Evolutionary conservation across 331 rosid genomes (phyloP).

Genomic region (Malus hybrid): DNA sequence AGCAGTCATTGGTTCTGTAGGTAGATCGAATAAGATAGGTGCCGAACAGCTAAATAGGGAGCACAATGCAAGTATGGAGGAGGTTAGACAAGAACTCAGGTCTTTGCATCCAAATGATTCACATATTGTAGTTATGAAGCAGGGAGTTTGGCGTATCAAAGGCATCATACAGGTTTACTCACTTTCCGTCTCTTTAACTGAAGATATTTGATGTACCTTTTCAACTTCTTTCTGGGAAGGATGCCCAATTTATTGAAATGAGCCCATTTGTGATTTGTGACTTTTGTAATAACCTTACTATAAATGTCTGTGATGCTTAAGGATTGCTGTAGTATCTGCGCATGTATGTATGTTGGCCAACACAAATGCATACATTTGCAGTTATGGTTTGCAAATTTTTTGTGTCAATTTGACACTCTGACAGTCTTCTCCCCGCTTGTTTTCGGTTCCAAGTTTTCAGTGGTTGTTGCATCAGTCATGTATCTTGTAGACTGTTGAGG

Average conservation of each 20-base stretch:
- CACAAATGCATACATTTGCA: not conserved
- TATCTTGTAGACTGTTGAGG: not conserved
- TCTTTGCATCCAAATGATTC: conserved; percentile 43
- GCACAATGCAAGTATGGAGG: conserved; percentile 46
- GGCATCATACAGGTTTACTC: conserved; percentile 61
- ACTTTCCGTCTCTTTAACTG: not conserved
- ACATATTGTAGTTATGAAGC: conserved; percentile 31
- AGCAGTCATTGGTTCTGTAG: conserved; percentile 50
- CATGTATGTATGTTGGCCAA: not conserved
- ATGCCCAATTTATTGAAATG: not conserved
- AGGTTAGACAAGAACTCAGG: conserved; percentile 44
- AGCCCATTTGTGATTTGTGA: not conserved
- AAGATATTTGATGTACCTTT: not conserved
- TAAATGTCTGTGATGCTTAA: not conserved
- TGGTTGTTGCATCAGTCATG: not conserved
- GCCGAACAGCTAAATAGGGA: conserved; percentile 50
- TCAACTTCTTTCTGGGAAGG: not conserved
- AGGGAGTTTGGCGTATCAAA: conserved; percentile 53
- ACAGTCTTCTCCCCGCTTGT: too few relatives aligned
- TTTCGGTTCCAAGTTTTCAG: not conserved
- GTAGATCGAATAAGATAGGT: conserved; percentile 21
- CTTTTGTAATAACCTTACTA: not conserved
- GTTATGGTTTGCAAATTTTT: too few relatives aligned
- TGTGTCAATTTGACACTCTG: too few relatives aligned
- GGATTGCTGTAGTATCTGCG: not conserved